These are phyloP conservation scores for Lipomyces anomalus DNA, from an alignment of 805 yeast genomes.

Conservation along the genomic window DNA sequence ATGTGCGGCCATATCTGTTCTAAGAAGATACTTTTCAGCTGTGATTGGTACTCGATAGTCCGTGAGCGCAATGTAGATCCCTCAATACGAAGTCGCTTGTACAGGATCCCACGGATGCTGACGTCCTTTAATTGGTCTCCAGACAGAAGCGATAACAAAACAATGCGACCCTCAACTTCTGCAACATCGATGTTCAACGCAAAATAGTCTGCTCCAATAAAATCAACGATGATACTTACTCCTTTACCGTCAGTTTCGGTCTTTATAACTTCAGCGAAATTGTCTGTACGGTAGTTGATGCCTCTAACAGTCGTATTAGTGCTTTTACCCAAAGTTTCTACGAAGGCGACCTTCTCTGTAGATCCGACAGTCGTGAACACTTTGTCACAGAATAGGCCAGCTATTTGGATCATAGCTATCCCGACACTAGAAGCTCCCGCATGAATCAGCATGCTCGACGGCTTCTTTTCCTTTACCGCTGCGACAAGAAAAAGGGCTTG, in stretches of 20 bases:
- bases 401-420: conserved; percentile 35
- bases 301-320: conserved; percentile 22
- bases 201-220: conserved; percentile 33
- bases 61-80: conserved; percentile 33
- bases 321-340: conserved; percentile 24
- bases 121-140: conserved; percentile 25
- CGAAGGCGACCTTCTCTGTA: conserved; percentile 27
- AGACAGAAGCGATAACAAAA: conserved; percentile 27
- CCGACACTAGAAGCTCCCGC: conserved; percentile 36
- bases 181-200: conserved; percentile 24
- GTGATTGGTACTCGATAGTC: conserved; percentile 25
- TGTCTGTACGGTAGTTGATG: conserved; percentile 31
- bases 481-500: conserved; percentile 30
- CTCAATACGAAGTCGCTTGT: conserved; percentile 28
- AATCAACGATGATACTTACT: conserved; percentile 32
- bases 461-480: conserved; percentile 28
- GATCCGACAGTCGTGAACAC: conserved; percentile 34
- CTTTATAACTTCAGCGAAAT: conserved; percentile 28
- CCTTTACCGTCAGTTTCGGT: conserved; percentile 31
- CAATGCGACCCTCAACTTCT: conserved; percentile 30
- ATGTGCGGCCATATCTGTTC: conserved; percentile 29
- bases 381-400: conserved; percentile 34
- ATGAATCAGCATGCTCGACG: conserved; percentile 32
- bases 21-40: conserved; percentile 27
- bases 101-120: conserved; percentile 24